Conservation (phyloP, 768 basidiomycete genomes). For the Trametes punicea region DNA sequence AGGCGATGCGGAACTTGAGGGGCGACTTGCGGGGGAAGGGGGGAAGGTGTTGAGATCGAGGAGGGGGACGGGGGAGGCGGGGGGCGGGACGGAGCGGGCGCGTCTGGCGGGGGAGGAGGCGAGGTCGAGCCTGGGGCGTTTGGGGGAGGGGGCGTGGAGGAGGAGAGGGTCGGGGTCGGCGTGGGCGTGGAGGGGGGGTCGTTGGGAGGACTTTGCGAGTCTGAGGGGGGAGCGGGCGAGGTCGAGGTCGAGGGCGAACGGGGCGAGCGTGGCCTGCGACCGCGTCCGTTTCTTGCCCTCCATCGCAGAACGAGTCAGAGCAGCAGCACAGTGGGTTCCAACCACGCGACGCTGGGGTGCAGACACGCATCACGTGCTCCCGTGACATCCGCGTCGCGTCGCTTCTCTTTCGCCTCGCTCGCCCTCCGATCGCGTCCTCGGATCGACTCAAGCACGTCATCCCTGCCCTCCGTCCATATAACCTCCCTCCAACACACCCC, state of each 20-base stretch:
- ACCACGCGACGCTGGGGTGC: not conserved
- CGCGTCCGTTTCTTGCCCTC: conserved; percentile 12
- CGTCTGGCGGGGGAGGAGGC: conserved; percentile 3
- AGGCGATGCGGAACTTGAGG: conserved; percentile 19
- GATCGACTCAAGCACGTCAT: not conserved
- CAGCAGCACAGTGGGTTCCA: not conserved
- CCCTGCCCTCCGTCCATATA: too few species aligned
- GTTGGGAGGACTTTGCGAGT: conserved; percentile 1
- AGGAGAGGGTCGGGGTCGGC: not conserved
- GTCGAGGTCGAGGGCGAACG: not conserved
- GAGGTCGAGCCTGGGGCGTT: conserved; percentile 9
- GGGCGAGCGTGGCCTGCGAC: conserved; percentile 11
- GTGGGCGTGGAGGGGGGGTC: not conserved
- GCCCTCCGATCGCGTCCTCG: not conserved
- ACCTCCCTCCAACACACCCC: too few species aligned
- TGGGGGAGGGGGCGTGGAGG: conserved; percentile 5
- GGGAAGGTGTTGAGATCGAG: conserved; percentile 21
- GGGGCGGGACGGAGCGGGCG: conserved; percentile 19
- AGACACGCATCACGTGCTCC: not conserved
- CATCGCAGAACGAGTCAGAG: not conserved
- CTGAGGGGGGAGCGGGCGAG: conserved; percentile 9
- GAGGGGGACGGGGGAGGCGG: conserved; percentile 12
- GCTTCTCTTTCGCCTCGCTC: not conserved
- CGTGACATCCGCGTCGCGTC: not conserved
- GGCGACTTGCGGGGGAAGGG: conserved; percentile 20